These are phyloP conservation scores for Teunomyces tritomae DNA, from an alignment of 805 yeast genomes.

Conservation along the genomic window DNA sequence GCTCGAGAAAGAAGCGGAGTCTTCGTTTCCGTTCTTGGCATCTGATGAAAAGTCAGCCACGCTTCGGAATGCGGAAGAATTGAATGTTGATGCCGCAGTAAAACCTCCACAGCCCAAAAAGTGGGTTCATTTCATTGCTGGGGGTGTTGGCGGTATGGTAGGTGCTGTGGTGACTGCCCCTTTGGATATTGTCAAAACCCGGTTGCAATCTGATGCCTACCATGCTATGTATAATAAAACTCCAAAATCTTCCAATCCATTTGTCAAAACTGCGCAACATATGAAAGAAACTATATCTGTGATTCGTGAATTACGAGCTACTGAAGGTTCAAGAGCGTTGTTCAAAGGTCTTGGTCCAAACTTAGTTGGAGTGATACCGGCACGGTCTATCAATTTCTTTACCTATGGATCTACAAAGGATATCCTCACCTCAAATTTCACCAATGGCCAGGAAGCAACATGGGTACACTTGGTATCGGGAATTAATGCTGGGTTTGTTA, in stretches of 20 bases:
- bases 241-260: constrained; percentile 33
- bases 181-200: constrained; percentile 91
- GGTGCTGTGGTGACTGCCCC: constrained; percentile 96
- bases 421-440: constrained; percentile 59
- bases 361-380: constrained; percentile 96
- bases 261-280: constrained; percentile 60
- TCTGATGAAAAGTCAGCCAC: constrained; percentile 71
- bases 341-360: constrained; percentile 97
- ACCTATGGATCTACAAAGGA: constrained; percentile 95
- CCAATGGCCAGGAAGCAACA: constrained; percentile 74
- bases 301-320: constrained; percentile 59
- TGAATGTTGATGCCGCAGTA: constrained; percentile 14
- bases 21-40: constrained; percentile 59
- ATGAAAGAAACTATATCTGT: constrained; percentile 80
- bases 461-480: constrained; percentile 87
- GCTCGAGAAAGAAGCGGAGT: constrained; percentile 53
- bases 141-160: constrained; percentile 95
- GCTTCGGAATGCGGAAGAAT: constrained; percentile 36
- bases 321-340: constrained; percentile 82
- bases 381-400: constrained; percentile 93
- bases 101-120: constrained; percentile 16
- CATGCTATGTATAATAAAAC: constrained; percentile 52
- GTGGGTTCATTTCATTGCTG: constrained; percentile 85
- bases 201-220: constrained; percentile 88
- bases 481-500: constrained; percentile 86